Conservation (phyloP, 257 asterid species). For the Primulina eburnea region DNA sequence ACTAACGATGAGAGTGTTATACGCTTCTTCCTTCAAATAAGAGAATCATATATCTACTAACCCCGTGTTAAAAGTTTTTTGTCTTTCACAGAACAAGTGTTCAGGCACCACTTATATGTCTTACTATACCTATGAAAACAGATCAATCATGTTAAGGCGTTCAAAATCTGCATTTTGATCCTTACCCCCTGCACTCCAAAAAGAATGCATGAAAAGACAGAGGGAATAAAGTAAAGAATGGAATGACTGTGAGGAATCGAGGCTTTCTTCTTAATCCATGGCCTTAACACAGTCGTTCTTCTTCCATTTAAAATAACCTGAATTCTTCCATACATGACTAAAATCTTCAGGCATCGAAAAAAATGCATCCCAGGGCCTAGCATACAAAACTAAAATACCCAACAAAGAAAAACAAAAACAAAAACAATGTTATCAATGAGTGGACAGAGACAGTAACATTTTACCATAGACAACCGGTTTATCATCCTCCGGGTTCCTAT, state of each 20-base stretch:
- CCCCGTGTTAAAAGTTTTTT: not conserved
- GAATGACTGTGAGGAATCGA: not conserved
- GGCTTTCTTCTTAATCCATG: not conserved
- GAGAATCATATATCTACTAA: not conserved
- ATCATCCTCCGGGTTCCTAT: constrained; percentile 58
- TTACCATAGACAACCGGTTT: constrained; percentile 76
- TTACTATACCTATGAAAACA: not conserved
- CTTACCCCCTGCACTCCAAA: not conserved
- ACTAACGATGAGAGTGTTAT: not conserved
- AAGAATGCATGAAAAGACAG: not conserved
- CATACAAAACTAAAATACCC: not conserved
- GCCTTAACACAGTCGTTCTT: constrained; percentile 5
- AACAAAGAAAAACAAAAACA: constrained; percentile 7
- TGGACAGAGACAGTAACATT: not conserved
- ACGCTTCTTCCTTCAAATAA: not conserved
- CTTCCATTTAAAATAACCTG: constrained; percentile 1
- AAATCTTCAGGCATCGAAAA: not conserved
- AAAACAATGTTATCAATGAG: not conserved
- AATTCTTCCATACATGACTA: not conserved
- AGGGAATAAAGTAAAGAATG: not conserved
- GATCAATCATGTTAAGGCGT: constrained; percentile 7
- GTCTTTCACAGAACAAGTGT: constrained; percentile 8
- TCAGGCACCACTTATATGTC: not conserved
- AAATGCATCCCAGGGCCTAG: not conserved
- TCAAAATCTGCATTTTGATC: not conserved